Evolutionary conservation across 352 stramenopile species (phyloP), one percentile per base, ranked within the genome.

Genomic region (Globisporangium emineosum): DNA sequence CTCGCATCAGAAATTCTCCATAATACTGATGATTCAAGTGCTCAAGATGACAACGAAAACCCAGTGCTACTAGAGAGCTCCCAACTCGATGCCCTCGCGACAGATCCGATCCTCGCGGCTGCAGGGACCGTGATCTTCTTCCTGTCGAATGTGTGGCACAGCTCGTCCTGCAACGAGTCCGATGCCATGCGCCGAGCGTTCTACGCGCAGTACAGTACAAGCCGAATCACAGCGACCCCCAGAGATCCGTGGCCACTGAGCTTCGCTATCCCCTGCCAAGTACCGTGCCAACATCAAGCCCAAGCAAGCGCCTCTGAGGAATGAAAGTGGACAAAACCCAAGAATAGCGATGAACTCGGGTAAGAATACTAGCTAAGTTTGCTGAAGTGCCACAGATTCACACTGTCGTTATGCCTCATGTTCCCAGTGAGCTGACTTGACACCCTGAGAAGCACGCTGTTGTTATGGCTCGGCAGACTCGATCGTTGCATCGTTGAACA

Each of bases 101-200:
- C 51, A 42, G 63, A 63, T 19, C 80, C 77, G 3, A 40, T 88
- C 12, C 33, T 69, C 7, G 72, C 61, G 4, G 51, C 63, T 29
- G 73, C 74, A 10, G 83, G 83, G 3, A 73, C 78, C 12, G 77
- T 78, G 29, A 9, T 93, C n/a, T 72, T 90, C 50, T 93, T 93
- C 59, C 60, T 78, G 43, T 93, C 84, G 2, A 77, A 88, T 53
- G 76, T 91, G 27, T 93, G 81, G 84, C 84, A 93, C 51, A 81
- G 66, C 55, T 93, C 84, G 3, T 79, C 81, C 10, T 71, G 58
- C 66, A 93, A 93, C 59, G 63, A 71, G 23, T 86, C 84, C 10
- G 37, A 70, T 17, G 30, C 43, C 1, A 27, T 52, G 27, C 75
- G 84, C 35, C 77, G 81, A 8, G 84, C 82, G 1, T 91, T 91